Conservation (phyloP, 371 early-diverging fungal genomes). For the Mortierella sp. region DNA sequence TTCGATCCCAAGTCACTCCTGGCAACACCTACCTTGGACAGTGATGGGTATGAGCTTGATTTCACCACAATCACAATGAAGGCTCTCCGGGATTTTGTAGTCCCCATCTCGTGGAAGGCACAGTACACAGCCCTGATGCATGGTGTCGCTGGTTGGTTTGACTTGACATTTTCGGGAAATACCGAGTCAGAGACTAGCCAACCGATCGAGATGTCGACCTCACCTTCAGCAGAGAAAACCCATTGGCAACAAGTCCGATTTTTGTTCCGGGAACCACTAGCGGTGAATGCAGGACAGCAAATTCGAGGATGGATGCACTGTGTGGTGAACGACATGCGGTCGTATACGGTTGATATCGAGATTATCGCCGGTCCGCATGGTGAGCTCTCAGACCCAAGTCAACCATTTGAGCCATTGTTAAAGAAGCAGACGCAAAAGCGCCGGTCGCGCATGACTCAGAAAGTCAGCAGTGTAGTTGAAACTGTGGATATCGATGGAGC, state of each 20-base stretch:
- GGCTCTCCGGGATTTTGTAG: conserved; percentile 82
- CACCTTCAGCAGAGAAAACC: conserved; percentile 87
- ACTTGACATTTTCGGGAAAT: conserved; percentile 77
- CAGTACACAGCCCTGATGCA: conserved; percentile 93
- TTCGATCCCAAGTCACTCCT: conserved; percentile 90
- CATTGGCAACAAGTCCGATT: conserved; percentile 99
- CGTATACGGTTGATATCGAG: conserved; percentile 86
- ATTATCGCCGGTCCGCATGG: conserved; percentile 53
- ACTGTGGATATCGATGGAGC: conserved; percentile 21
- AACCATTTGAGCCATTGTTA: conserved; percentile 44
- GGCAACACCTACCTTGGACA: conserved; percentile 64
- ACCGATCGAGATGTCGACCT: conserved; percentile 80
- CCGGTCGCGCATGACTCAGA: conserved; percentile 9
- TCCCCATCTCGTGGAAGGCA: conserved; percentile 86
- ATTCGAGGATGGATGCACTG: conserved; percentile 89
- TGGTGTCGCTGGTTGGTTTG: conserved; percentile 98
- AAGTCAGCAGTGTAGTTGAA: not conserved
- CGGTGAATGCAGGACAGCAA: conserved; percentile 90
- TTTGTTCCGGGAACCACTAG: conserved; percentile 93
- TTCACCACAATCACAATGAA: conserved; percentile 83
- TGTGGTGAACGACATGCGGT: conserved; percentile 90
- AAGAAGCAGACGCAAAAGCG: conserved; percentile 33
- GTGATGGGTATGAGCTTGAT: conserved; percentile 77
- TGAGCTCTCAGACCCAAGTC: conserved; percentile 36
- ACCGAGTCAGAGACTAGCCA: conserved; percentile 29